Base-by-base conservation (phyloP, 768 basidiomycete genomes). In the Grammothele lineata region DNA sequence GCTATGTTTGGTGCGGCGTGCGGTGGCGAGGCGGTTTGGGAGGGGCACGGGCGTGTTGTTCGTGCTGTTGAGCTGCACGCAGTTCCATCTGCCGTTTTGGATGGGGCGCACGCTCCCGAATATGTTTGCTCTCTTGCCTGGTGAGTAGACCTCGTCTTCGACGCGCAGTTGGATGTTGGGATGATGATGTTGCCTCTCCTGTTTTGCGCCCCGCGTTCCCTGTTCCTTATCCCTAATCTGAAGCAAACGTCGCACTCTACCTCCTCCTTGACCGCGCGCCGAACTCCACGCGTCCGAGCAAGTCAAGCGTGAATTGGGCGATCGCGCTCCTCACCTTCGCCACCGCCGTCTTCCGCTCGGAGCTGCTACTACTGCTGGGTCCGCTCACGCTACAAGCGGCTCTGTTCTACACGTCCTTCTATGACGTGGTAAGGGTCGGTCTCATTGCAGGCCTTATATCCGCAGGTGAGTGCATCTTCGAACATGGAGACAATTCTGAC, bases 1-100 rank as follows among this genome's bases (percentile, higher is more conserved):
- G 1, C 71, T 97, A 26, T 72, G 75, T 45, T 70, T 83, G 37
- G 9, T 19, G 7, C 62, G n/a, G n/a, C 76, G 78, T 33, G 78
- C 83, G 1, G 74, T 88, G 1, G 69, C 75, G 0, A 65, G 65
- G 9, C 78, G 85, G 17, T 95, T 85, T 54, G 91, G 89, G 12
- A 63, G 69, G 2, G 60, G 63, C 3, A 74, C 83, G 0, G 71
- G 81, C 14, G 57, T 74, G 14, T 72, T 79, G 57, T 95, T 85
- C 62, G 64, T 77, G 1, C 51, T 93, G 0, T 61, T 96, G n/a
- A 81, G 81, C 3, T 74, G 80, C 54, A 80, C 85, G 0, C 92
- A 95, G 60, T 98, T 96, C 60, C 96, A 98, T 61, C 61, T 94
- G 5, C 83, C 84, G 6, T 99, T 91, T 63, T 98, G 92, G 85